phyloP scores from a whole-genome alignment of 1,139 yeast genomes.

The Debaryomyces sp. region DNA sequence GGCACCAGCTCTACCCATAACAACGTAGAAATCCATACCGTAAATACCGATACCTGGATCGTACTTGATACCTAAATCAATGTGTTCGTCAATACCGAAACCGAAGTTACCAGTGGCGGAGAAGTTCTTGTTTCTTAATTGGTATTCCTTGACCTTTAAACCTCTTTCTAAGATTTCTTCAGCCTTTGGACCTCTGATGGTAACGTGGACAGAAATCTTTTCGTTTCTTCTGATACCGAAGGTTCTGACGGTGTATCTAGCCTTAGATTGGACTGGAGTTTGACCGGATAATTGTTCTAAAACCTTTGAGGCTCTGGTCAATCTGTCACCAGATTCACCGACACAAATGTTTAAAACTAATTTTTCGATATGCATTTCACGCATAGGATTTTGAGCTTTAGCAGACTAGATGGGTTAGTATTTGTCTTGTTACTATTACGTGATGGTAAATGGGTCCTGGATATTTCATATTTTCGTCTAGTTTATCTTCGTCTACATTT shows the following conservation, averaged over 20 bases:
- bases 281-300: slow-evolving; percentile 99
- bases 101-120: slow-evolving; percentile 99
- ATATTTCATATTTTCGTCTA: neutral
- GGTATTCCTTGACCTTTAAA: slow-evolving; percentile 99
- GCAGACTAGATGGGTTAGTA: slow-evolving; percentile 28
- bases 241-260: slow-evolving; percentile 99
- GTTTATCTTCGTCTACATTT: neutral
- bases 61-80: slow-evolving; percentile 99
- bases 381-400: slow-evolving; percentile 72
- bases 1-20: slow-evolving; percentile 99
- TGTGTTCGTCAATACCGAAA: slow-evolving; percentile 99
- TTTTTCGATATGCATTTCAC: slow-evolving; percentile 98
- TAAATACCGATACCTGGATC: slow-evolving; percentile 99
- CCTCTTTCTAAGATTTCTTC: slow-evolving; percentile 99
- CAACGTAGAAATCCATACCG: slow-evolving; percentile 99
- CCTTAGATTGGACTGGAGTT: slow-evolving; percentile 99
- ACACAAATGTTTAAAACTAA: slow-evolving; percentile 99
- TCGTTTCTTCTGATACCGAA: slow-evolving; percentile 99
- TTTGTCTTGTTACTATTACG: neutral
- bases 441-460: neutral
- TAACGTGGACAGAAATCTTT: slow-evolving; percentile 98
- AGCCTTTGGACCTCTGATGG: slow-evolving; percentile 99
- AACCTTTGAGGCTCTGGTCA: slow-evolving; percentile 99
- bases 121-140: slow-evolving; percentile 91
- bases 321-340: slow-evolving; percentile 99